Conservation (phyloP, 441 rosid species). For the Adansonia rubrostipa region DNA sequence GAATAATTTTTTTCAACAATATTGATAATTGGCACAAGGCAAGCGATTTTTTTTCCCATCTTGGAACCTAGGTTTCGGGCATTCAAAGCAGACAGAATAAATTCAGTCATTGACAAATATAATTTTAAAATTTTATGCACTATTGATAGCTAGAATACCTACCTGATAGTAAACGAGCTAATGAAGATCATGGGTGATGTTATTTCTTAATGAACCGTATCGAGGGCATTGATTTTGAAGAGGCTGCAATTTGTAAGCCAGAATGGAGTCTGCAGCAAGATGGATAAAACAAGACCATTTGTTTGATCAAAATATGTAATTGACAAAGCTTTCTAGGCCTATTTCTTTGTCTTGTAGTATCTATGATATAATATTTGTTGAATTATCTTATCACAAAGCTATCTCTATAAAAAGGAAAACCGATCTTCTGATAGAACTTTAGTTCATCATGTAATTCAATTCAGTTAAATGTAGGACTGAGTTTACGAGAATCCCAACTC, state of each 20-base stretch:
- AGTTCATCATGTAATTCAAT: neutral
- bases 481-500: neutral
- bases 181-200: neutral
- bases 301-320: neutral
- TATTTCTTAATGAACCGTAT: neutral
- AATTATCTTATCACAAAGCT: neutral
- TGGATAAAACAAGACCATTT: neutral
- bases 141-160: neutral
- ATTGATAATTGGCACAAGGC: constrained; percentile 25
- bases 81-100: constrained; percentile 29
- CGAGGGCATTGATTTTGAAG: neutral
- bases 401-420: neutral
- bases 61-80: constrained; percentile 23
- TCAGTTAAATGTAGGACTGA: too few species aligned
- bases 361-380: neutral
- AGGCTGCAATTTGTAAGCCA: neutral
- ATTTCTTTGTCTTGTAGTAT: neutral
- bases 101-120: constrained; percentile 6
- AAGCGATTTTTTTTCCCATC: constrained; percentile 24
- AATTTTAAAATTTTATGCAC: neutral
- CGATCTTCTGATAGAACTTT: neutral
- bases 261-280: neutral
- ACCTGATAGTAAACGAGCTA: neutral
- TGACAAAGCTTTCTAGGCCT: neutral
- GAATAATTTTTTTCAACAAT: neutral